Conservation (phyloP, 2,329 filamentous ascomycete genomes). For the Colletotrichum incanum region DNA sequence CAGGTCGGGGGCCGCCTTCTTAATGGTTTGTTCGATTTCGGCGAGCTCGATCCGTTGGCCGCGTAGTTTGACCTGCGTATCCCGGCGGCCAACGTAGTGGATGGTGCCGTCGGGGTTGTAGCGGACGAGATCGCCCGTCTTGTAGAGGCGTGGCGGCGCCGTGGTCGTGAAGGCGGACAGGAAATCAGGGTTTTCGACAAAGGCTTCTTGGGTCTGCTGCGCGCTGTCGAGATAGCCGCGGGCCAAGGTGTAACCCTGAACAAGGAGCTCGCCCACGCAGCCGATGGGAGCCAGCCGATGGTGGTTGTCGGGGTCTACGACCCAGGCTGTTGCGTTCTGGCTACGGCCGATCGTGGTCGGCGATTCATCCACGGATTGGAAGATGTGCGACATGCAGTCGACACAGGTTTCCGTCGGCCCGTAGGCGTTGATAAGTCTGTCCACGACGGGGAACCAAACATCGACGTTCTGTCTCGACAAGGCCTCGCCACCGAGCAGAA, state of each 20-base stretch:
- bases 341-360: constrained; percentile 21
- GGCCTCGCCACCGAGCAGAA: constrained; percentile 44
- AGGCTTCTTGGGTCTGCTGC: constrained; percentile 40
- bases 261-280: constrained; percentile 47
- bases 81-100: constrained; percentile 16
- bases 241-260: constrained; percentile 44
- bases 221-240: constrained; percentile 46
- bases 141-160: constrained; percentile 54
- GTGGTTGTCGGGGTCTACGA: constrained; percentile 45
- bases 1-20: constrained; percentile 28
- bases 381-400: constrained; percentile 14
- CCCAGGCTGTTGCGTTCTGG: constrained; percentile 35
- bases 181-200: constrained; percentile 40
- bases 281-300: constrained; percentile 45
- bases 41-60: constrained; percentile 59
- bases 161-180: no score
- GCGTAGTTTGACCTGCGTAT: constrained; percentile 22
- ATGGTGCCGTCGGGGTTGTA: constrained; percentile 50
- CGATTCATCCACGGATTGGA: constrained; percentile 5
- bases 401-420: constrained; percentile 44
- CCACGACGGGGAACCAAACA: constrained; percentile 29
- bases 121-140: constrained; percentile 64
- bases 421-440: constrained; percentile 42
- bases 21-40: constrained; percentile 48
- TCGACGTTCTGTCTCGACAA: constrained; percentile 39